Conservation (phyloP, 257 asterid genomes). For the Solanum habrochaites region DNA sequence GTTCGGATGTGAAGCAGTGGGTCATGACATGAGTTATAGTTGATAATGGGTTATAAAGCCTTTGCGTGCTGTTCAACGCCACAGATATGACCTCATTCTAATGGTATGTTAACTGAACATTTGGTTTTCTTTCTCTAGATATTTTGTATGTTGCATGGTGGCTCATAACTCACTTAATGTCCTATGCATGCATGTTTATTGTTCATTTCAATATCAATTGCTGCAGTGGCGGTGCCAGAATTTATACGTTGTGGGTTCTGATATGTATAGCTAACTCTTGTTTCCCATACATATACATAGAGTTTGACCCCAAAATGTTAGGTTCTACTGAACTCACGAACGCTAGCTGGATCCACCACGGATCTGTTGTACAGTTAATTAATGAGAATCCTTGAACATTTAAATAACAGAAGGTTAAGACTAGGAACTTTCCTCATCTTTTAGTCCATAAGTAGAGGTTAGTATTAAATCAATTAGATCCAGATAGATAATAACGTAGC, state of each 20-base stretch:
- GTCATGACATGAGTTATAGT: conserved; percentile 58
- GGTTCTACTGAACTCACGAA: neutral
- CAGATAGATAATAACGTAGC: neutral
- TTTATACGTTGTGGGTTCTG: neutral
- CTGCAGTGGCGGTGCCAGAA: neutral
- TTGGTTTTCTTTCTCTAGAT: neutral
- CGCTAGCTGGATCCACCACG: neutral
- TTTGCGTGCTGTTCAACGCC: conserved; percentile 45
- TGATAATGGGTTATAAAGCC: conserved; percentile 78
- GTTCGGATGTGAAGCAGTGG: conserved; percentile 76
- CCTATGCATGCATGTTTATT: neutral
- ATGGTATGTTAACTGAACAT: conserved; percentile 40
- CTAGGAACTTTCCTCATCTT: neutral
- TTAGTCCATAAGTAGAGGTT: neutral
- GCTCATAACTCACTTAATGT: neutral
- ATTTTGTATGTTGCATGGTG: neutral
- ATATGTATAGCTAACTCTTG: neutral
- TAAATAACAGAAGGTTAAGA: neutral
- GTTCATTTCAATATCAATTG: neutral
- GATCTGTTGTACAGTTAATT: neutral
- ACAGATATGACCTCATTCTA: conserved; percentile 48
- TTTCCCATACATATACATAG: neutral
- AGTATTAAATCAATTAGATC: neutral
- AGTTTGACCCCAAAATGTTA: neutral
- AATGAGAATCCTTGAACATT: neutral